Evolutionary conservation across 768 basidiomycete species (phyloP).

Genomic region (Sporobolomyces pararoseus): DNA sequence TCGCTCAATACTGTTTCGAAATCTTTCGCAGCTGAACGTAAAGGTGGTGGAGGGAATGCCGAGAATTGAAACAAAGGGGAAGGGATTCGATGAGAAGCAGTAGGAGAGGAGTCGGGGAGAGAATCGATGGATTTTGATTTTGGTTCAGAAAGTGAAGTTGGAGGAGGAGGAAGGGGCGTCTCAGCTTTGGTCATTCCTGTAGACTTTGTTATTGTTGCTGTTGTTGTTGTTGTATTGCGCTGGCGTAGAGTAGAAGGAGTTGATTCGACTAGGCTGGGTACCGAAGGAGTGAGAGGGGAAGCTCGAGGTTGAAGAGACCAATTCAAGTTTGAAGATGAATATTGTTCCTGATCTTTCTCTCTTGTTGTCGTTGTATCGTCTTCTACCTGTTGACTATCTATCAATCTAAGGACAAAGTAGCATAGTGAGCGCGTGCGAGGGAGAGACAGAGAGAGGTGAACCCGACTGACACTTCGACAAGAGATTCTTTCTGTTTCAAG

Average conservation of each 20-base stretch:
- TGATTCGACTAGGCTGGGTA: background rate
- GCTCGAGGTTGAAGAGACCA: background rate
- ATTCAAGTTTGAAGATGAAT: background rate
- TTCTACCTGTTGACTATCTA: background rate
- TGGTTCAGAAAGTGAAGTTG: too few species aligned
- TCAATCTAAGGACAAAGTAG: background rate
- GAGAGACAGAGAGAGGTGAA: too few species aligned
- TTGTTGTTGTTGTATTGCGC: background rate
- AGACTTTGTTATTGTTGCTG: too few species aligned
- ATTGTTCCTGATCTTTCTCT: background rate
- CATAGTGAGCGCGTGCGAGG: too few species aligned
- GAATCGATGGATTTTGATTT: too few species aligned
- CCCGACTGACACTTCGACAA: background rate
- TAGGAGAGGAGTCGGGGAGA: background rate
- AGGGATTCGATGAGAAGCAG: background rate
- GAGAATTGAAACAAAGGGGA: constrained; percentile 31
- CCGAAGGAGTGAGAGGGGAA: background rate
- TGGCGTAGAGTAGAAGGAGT: background rate
- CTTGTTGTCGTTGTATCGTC: background rate
- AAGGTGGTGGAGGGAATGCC: constrained; percentile 14
- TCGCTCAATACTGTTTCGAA: background rate
- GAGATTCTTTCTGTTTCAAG: background rate
- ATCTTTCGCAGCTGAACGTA: background rate
- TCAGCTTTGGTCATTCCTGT: too few species aligned
- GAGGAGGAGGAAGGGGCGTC: too few species aligned